These are phyloP conservation scores for Ustilago tritici DNA, from an alignment of 1,284 basidiomycete species.

Conservation along the genomic window DNA sequence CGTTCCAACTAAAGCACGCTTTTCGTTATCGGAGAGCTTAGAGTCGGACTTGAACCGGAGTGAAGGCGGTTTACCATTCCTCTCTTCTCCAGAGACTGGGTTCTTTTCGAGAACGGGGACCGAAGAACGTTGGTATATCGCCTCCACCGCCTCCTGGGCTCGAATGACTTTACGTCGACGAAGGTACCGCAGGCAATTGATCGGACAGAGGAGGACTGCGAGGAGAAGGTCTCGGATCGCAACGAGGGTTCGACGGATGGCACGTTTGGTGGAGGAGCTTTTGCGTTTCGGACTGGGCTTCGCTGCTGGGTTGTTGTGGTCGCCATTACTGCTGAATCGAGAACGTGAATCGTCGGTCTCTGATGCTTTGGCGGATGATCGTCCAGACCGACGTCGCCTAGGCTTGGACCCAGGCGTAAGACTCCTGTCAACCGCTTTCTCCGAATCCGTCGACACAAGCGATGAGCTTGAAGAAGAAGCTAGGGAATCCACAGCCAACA, in stretches of 20 bases:
- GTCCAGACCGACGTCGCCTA: constrained; percentile 17
- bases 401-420: constrained; percentile 26
- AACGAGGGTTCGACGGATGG: constrained; percentile 23
- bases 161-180: constrained; percentile 16
- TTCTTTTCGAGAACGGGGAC: constrained; percentile 45
- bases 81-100: not conserved
- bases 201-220: constrained; percentile 28
- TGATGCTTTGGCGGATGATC: constrained; percentile 22
- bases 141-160: constrained; percentile 26
- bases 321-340: constrained; percentile 8
- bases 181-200: constrained; percentile 38
- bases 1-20: constrained; percentile 7
- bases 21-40: constrained; percentile 19
- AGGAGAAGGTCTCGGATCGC: constrained; percentile 38
- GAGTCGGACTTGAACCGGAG: constrained; percentile 26
- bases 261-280: constrained; percentile 14
- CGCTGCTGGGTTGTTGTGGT: not conserved
- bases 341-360: constrained; percentile 29
- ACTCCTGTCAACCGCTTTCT: constrained; percentile 25
- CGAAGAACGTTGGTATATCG: constrained; percentile 27
- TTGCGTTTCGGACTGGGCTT: not conserved
- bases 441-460: constrained; percentile 27
- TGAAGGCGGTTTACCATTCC: constrained; percentile 12
- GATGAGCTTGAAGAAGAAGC: constrained; percentile 33
- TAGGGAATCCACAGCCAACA: constrained; percentile 2